Evolutionary conservation across 2,329 filamentous ascomycete species (phyloP).

Genomic region (Fusarium pseudograminearum): DNA sequence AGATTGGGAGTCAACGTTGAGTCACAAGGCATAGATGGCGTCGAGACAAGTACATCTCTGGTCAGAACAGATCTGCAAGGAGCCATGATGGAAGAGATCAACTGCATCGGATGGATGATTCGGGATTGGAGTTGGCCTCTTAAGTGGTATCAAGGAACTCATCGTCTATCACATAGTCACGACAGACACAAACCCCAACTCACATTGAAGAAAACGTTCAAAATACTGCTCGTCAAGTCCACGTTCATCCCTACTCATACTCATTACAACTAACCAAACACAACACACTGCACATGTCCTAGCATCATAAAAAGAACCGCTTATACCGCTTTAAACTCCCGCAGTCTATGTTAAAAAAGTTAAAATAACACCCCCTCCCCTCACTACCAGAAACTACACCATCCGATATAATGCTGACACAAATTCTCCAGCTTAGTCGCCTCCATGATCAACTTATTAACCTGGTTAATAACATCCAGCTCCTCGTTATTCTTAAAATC

Average conservation of each 20-base stretch:
- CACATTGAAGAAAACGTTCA: too few species aligned
- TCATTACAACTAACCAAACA: too few species aligned
- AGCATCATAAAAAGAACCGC: too few species aligned
- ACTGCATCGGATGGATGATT: slow-evolving; percentile 50
- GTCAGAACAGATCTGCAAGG: slow-evolving; percentile 50
- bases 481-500: slow-evolving; percentile 92
- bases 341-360: not conserved
- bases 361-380: not conserved
- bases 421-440: slow-evolving; percentile 97
- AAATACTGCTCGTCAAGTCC: too few species aligned
- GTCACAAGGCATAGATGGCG: slow-evolving; percentile 40
- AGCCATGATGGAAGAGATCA: slow-evolving; percentile 29
- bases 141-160: too few species aligned
- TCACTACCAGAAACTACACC: slow-evolving; percentile 95
- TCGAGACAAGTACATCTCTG: slow-evolving; percentile 46
- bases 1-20: slow-evolving; percentile 45
- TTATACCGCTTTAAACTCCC: not conserved
- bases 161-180: too few species aligned
- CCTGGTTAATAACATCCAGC: slow-evolving; percentile 85
- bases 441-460: slow-evolving; percentile 93
- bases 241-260: too few species aligned
- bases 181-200: too few species aligned
- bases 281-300: too few species aligned
- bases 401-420: slow-evolving; percentile 98
- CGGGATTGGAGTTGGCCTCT: slow-evolving; percentile 53